Conservation (phyloP, 169 alveolate genomes). For the Plasmodium relictum region DNA sequence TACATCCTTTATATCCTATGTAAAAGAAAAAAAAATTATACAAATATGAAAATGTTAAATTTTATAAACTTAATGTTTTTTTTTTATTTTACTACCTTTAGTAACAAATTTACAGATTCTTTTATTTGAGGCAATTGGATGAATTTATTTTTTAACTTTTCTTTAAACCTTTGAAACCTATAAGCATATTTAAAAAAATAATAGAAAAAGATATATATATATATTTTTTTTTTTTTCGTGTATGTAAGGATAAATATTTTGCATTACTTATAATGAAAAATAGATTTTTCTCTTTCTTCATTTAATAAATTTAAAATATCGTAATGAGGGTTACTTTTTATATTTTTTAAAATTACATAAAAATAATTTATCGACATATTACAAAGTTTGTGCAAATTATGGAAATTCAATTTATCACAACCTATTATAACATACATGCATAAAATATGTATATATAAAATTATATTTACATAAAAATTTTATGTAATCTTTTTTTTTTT, state of each 20-base stretch:
- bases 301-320: constrained; percentile 41
- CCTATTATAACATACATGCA: constrained; percentile 11
- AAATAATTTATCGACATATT: constrained; percentile 67
- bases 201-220: constrained; percentile 5
- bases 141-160: constrained; percentile 37
- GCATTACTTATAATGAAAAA: constrained; percentile 54
- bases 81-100: constrained; percentile 24
- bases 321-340: constrained; percentile 18
- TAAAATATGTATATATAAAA: constrained; percentile 3
- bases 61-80: background rate
- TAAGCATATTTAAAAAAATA: background rate
- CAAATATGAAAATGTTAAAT: background rate
- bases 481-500: background rate
- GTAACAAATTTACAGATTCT: constrained; percentile 13
- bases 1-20: constrained; percentile 24
- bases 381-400: constrained; percentile 41
- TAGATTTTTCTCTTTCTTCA: constrained; percentile 57
- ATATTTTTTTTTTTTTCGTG: background rate
- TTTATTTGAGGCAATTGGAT: constrained; percentile 23
- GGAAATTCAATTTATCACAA: constrained; percentile 33
- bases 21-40: background rate
- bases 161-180: constrained; percentile 47
- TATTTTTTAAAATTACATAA: constrained; percentile 26
- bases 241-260: background rate
- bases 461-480: background rate